phyloP scores from a whole-genome alignment of 768 basidiomycete species.

The Kwoniella heveanensis region DNA sequence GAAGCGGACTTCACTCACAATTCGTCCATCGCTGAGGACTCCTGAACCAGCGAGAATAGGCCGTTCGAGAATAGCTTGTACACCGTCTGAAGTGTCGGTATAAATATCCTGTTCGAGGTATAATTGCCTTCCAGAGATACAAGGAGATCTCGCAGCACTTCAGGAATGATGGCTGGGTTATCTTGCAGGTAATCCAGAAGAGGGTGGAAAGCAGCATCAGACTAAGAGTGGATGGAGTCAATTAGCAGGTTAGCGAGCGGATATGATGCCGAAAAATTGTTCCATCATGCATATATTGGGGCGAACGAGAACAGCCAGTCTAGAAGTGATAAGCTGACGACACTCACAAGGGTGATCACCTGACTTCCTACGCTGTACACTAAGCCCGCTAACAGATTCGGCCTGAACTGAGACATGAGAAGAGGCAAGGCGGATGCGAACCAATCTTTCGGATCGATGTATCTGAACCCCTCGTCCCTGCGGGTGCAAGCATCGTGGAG shows the following conservation, averaged over 20 bases:
- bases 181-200: slow-evolving; percentile 63
- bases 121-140: slow-evolving; percentile 63
- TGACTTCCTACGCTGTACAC: slow-evolving; percentile 79
- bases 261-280: too few relatives aligned
- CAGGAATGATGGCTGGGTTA: neutral
- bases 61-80: slow-evolving; percentile 73
- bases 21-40: slow-evolving; percentile 1
- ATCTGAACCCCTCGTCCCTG: slow-evolving; percentile 32
- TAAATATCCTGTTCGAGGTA: slow-evolving; percentile 69
- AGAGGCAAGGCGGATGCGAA: slow-evolving; percentile 33
- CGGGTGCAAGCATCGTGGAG: neutral
- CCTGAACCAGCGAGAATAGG: slow-evolving; percentile 58
- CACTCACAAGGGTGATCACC: slow-evolving; percentile 78
- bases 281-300: too few relatives aligned
- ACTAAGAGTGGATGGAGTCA: slow-evolving; percentile 62
- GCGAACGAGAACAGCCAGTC: too few relatives aligned
- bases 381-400: slow-evolving; percentile 62
- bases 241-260: slow-evolving; percentile 34
- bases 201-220: slow-evolving; percentile 55
- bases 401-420: slow-evolving; percentile 26
- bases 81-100: slow-evolving; percentile 80
- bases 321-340: too few relatives aligned
- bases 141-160: slow-evolving; percentile 65
- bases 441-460: slow-evolving; percentile 38
- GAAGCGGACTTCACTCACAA: neutral